A percentile compares a stretch with the other conserved stretches of the same genome.
These are phyloP conservation scores for Cyclotella sp. DNA, from an alignment of 108 stramenopile genomes.

Conservation along the genomic window DNA sequence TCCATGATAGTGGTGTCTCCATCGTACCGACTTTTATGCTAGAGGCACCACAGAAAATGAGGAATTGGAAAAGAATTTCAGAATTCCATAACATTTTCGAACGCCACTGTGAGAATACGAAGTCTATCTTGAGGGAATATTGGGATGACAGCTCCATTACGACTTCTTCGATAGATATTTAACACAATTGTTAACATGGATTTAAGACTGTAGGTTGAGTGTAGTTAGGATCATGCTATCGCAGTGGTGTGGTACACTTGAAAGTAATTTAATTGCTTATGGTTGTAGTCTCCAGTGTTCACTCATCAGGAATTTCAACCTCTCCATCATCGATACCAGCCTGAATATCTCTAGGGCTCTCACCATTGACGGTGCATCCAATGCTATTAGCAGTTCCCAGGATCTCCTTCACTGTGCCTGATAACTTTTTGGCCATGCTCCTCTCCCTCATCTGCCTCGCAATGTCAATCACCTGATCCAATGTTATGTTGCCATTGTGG, in stretches of 20 bases:
- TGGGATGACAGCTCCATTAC: no score
- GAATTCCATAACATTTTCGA: no score
- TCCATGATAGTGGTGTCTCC: no score
- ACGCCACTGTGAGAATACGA: no score
- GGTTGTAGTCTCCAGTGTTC: constrained; percentile 37
- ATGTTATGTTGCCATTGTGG: constrained; percentile 99
- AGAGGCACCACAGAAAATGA: no score
- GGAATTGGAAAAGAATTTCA: no score
- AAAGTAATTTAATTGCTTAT: neutral
- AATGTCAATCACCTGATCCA: constrained; percentile 99
- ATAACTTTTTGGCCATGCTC: constrained; percentile 94
- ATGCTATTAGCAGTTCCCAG: constrained; percentile 99
- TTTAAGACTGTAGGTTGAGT: no score
- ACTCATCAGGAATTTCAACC: constrained; percentile 93
- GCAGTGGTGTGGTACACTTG: neutral
- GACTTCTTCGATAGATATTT: no score
- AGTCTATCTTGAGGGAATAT: no score
- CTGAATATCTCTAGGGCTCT: constrained; percentile 95
- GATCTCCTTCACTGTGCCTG: constrained; percentile 99
- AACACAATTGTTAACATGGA: no score
- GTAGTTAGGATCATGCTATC: neutral
- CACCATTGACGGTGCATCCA: constrained; percentile 99
- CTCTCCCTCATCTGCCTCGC: constrained; percentile 97
- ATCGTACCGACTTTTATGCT: no score
- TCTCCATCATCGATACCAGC: constrained; percentile 91